A percentile compares a stretch with the other conserved stretches of the same genome.
These are phyloP conservation scores for Pythium guiyangense DNA, from an alignment of 352 stramenopile genomes.

Conservation along the genomic window DNA sequence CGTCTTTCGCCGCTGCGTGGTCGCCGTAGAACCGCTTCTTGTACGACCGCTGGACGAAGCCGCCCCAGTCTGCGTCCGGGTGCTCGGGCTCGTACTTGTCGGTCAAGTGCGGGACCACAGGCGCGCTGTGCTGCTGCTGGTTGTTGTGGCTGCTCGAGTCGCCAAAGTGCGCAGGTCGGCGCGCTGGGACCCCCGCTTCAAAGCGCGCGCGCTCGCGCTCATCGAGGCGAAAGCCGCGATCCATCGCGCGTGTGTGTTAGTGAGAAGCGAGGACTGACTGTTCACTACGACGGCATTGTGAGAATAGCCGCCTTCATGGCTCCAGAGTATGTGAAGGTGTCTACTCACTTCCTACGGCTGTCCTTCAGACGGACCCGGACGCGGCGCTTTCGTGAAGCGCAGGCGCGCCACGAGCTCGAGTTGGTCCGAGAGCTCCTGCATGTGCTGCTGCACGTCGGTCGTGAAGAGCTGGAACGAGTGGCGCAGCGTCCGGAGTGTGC, in stretches of 20 bases:
- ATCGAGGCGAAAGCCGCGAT: slow-evolving; percentile 36
- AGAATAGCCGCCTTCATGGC: too few relatives aligned
- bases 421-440: slow-evolving; percentile 41
- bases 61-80: slow-evolving; percentile 70
- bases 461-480: slow-evolving; percentile 59
- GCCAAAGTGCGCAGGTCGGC: background rate
- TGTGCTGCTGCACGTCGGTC: slow-evolving; percentile 41
- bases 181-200: slow-evolving; percentile 12
- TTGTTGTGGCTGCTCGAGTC: slow-evolving; percentile 10
- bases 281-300: too few relatives aligned
- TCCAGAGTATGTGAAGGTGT: too few relatives aligned
- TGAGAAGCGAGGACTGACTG: too few relatives aligned
- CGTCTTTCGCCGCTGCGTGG: slow-evolving; percentile 33
- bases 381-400: background rate
- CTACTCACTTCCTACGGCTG: background rate
- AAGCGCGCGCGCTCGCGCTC: slow-evolving; percentile 35
- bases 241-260: slow-evolving; percentile 18
- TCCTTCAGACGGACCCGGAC: background rate
- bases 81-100: slow-evolving; percentile 77
- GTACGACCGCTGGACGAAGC: slow-evolving; percentile 53
- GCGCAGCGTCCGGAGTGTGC: slow-evolving; percentile 39
- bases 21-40: slow-evolving; percentile 61
- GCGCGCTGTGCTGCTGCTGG: slow-evolving; percentile 4
- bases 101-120: slow-evolving; percentile 39
- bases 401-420: slow-evolving; percentile 24